phyloP scores from a whole-genome alignment of 345 rosid species.

The Pistacia integerrima region DNA sequence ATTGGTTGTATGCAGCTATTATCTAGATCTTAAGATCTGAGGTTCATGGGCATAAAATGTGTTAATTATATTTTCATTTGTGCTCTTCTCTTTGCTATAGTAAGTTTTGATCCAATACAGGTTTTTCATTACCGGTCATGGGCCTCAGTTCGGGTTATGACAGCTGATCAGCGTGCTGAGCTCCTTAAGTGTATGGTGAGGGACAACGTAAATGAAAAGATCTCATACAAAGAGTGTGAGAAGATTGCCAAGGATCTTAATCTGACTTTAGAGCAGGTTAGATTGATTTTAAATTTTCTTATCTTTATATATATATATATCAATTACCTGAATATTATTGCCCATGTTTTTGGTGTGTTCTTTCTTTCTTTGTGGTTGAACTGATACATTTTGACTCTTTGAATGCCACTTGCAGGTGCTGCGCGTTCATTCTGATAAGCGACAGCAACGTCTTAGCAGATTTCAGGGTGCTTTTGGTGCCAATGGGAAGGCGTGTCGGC shows the following conservation, averaged over 20 bases:
- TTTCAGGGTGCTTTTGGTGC: constrained; percentile 36
- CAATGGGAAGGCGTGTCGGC: constrained; percentile 27
- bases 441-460: constrained; percentile 48
- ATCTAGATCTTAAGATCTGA: neutral
- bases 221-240: constrained; percentile 76
- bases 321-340: neutral
- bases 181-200: constrained; percentile 52
- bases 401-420: constrained; percentile 63
- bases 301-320: neutral
- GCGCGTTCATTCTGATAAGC: constrained; percentile 68
- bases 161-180: constrained; percentile 80
- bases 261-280: constrained; percentile 86
- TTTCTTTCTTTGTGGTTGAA: constrained; percentile 12
- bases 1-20: neutral
- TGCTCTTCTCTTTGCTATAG: neutral
- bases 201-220: constrained; percentile 46
- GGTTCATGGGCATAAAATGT: neutral
- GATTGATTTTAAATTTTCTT: constrained; percentile 21
- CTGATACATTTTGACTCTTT: neutral
- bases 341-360: neutral
- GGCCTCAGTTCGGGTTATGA: constrained; percentile 75
- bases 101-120: constrained; percentile 33
- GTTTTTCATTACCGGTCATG: constrained; percentile 73
- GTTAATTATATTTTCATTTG: neutral
- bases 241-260: constrained; percentile 83